These are phyloP conservation scores for Oenanthe javanica DNA, from an alignment of 140 eudicot genomes.

Conservation along the genomic window DNA sequence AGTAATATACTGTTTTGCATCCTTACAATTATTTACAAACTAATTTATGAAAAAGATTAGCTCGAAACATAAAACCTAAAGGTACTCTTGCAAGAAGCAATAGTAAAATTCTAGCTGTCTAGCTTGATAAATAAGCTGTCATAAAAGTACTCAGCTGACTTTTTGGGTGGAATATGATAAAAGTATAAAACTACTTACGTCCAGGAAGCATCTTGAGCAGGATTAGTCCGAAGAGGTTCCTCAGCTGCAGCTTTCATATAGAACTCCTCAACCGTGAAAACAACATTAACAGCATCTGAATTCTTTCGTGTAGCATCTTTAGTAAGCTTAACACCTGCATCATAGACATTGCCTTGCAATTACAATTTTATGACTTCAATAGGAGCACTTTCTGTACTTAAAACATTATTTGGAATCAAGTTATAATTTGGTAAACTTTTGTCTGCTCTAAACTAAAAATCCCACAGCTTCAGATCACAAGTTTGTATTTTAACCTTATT, in stretches of 20 bases:
- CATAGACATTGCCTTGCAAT: background rate
- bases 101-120: background rate
- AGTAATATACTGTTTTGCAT: background rate
- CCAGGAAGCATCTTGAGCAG: slow-evolving; percentile 46
- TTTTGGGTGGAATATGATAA: background rate
- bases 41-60: background rate
- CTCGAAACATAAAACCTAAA: background rate
- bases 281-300: background rate
- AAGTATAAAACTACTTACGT: slow-evolving; percentile 33
- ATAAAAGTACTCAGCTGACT: background rate
- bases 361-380: background rate
- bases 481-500: background rate
- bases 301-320: too few relatives aligned
- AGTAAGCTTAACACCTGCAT: slow-evolving; percentile 14
- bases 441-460: slow-evolving; percentile 5
- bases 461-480: background rate
- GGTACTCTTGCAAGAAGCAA: background rate
- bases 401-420: background rate
- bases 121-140: background rate
- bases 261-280: slow-evolving; percentile 11
- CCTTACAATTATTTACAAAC: background rate
- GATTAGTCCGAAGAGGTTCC: slow-evolving; percentile 19
- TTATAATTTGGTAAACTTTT: background rate
- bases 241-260: background rate
- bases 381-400: background rate